Evolutionary conservation across 441 rosid genomes (phyloP).

Genomic region (Brassica balearica): DNA sequence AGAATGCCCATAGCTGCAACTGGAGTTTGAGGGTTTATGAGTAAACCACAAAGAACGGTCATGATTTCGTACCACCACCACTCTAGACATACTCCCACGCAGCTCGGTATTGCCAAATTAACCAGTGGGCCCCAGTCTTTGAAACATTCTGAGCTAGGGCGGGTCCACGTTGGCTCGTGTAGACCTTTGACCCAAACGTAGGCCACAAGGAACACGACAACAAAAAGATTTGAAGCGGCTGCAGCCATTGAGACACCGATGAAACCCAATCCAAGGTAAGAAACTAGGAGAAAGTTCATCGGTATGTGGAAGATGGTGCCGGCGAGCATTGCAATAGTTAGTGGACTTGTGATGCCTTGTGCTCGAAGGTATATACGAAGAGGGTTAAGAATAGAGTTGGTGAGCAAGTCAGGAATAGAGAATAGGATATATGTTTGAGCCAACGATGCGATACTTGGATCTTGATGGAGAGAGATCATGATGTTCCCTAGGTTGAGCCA

Average conservation of each 20-base stretch:
- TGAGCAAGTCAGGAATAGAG: conserved; percentile 83
- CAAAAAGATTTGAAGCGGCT: conserved; percentile 64
- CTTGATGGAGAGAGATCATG: conserved; percentile 70
- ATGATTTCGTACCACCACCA: conserved; percentile 93
- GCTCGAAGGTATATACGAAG: conserved; percentile 98
- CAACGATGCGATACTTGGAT: conserved; percentile 59
- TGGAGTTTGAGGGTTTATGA: conserved; percentile 59
- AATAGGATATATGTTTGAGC: conserved; percentile 74
- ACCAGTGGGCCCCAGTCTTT: conserved; percentile 69
- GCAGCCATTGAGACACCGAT: conserved; percentile 80
- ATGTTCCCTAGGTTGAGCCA: conserved; percentile 76
- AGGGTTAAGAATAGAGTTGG: conserved; percentile 83
- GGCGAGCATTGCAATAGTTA: conserved; percentile 70
- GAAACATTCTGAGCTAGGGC: conserved; percentile 61
- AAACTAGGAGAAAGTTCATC: conserved; percentile 62
- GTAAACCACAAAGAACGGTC: conserved; percentile 72
- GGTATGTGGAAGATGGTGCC: conserved; percentile 79
- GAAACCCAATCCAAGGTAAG: conserved; percentile 65
- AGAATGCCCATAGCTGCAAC: conserved; percentile 79
- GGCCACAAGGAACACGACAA: conserved; percentile 54
- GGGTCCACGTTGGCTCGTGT: conserved; percentile 60
- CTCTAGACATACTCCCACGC: conserved; percentile 71
- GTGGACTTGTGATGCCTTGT: conserved; percentile 84
- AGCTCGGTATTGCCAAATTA: conserved; percentile 66
- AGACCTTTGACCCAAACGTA: conserved; percentile 55